phyloP scores from a whole-genome alignment of 345 rosid species.

The Populus euphratica region DNA sequence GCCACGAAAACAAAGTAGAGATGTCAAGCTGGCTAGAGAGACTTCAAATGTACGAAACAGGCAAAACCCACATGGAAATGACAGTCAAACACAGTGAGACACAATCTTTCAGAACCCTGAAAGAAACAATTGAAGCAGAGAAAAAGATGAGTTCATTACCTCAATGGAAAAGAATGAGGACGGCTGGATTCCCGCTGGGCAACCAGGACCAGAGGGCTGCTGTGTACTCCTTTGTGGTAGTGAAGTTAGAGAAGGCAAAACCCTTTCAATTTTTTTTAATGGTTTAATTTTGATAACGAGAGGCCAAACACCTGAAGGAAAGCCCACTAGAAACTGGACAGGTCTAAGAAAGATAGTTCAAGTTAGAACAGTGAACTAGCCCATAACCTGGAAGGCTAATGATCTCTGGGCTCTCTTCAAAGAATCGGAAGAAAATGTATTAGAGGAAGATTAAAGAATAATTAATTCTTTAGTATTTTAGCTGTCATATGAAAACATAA shows the following conservation, averaged over 20 bases:
- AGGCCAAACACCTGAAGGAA: neutral
- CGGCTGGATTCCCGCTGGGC: too few relatives aligned
- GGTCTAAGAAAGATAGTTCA: neutral
- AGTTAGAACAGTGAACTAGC: neutral
- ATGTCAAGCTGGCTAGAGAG: neutral
- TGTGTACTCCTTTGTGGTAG: too few relatives aligned
- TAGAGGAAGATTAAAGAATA: neutral
- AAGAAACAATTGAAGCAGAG: too few relatives aligned
- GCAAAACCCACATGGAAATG: neutral
- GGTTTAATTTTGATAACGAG: neutral
- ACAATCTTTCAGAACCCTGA: neutral
- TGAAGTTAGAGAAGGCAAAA: neutral
- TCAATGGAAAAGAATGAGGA: too few relatives aligned
- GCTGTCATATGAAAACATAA: too few relatives aligned
- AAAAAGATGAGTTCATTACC: too few relatives aligned
- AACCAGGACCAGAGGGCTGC: too few relatives aligned
- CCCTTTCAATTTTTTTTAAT: neutral
- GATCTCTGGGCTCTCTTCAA: too few relatives aligned
- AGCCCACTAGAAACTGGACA: neutral
- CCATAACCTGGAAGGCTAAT: neutral
- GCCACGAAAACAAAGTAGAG: neutral
- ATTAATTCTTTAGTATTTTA: too few relatives aligned
- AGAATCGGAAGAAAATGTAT: neutral
- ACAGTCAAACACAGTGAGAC: neutral
- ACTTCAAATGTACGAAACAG: neutral